Conservation (phyloP, 352 stramenopile genomes). For the Phytopythium aichiense region DNA sequence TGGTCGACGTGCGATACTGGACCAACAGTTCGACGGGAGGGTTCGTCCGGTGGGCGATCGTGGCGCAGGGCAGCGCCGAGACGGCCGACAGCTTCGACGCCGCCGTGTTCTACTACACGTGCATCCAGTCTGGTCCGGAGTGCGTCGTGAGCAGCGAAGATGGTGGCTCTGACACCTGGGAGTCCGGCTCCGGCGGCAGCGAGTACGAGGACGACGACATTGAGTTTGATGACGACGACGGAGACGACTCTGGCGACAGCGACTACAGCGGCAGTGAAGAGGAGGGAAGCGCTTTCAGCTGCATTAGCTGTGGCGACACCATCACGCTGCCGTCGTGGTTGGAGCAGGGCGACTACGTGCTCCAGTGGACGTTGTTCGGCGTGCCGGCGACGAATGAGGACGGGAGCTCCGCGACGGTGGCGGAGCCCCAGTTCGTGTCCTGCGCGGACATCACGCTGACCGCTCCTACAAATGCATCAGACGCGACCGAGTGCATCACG, state of each 20-base stretch:
- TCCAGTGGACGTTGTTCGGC: slow-evolving; percentile 53
- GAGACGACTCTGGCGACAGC: background rate
- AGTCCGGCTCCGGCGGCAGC: background rate
- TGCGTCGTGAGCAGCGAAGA: slow-evolving; percentile 16
- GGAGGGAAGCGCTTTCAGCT: slow-evolving; percentile 12
- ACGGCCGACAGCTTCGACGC: slow-evolving; percentile 36
- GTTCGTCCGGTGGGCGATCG: slow-evolving; percentile 44
- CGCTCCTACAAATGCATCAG: slow-evolving; percentile 17
- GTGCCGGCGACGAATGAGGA: slow-evolving; percentile 26
- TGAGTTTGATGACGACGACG: background rate
- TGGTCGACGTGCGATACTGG: slow-evolving; percentile 42
- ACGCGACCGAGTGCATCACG: slow-evolving; percentile 24
- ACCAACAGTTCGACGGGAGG: slow-evolving; percentile 50
- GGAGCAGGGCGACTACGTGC: slow-evolving; percentile 41
- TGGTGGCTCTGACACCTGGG: background rate
- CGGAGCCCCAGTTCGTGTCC: slow-evolving; percentile 38
- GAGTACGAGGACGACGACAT: slow-evolving; percentile 20
- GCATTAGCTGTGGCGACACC: slow-evolving; percentile 36
- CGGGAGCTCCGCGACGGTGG: slow-evolving; percentile 37
- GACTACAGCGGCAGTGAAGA: slow-evolving; percentile 31
- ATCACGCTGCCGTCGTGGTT: slow-evolving; percentile 47
- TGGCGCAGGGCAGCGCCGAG: slow-evolving; percentile 28
- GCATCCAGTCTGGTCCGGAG: slow-evolving; percentile 33
- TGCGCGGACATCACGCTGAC: slow-evolving; percentile 52
- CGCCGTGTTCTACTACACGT: slow-evolving; percentile 55